Evolutionary conservation across 2,329 filamentous ascomycete species (phyloP), one percentile per base, ranked within the genome.

Genomic region (Venturia effusa): DNA sequence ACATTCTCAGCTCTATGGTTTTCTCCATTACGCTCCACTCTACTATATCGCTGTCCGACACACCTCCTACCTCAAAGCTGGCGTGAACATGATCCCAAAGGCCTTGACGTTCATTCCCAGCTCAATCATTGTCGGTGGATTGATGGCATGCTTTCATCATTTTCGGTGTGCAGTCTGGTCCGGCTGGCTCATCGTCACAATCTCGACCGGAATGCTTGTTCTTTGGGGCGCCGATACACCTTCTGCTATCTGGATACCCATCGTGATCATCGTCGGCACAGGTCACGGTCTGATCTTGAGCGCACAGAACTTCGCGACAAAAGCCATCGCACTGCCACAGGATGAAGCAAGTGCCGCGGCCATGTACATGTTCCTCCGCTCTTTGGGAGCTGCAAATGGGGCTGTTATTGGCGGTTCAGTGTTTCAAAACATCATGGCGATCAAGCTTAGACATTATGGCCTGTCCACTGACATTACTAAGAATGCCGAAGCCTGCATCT

Each of bases 351-450:
- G 72, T 51, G 74, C 78, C 1, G 71, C 72, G 0, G 70, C 69
- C 40, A 76, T 74, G 75, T 77, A 74, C 65, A 71, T 69, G 1
- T 74, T 75, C 67, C 69, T 74, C 19, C 73, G 72, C 32, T 74
- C 72, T 5, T 71, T 79, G 64, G 79, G 79, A 1, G 78, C 78
- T 77, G 74, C 75, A 7, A 65, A 78, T 34, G 78, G 78, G 10
- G 72, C 80, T 7, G 75, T 39, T 17, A 51, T 62, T 6, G 39
- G 60, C 24, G 60, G 40, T 15, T 41, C 34, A n/a, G 60, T 62
- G 11, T 62, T 62, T 40, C 39, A 62, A 37, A 62, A 62, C 27
- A 30, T 45, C n/a, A 37, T 48, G 34, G n/a, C 32, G 8, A 62
- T 30, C n/a, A 43, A 43, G 30, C 60, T 62, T 17, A n/a, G 19